Conservation (phyloP, 768 basidiomycete species). For the Podaxis mareebaensis region DNA sequence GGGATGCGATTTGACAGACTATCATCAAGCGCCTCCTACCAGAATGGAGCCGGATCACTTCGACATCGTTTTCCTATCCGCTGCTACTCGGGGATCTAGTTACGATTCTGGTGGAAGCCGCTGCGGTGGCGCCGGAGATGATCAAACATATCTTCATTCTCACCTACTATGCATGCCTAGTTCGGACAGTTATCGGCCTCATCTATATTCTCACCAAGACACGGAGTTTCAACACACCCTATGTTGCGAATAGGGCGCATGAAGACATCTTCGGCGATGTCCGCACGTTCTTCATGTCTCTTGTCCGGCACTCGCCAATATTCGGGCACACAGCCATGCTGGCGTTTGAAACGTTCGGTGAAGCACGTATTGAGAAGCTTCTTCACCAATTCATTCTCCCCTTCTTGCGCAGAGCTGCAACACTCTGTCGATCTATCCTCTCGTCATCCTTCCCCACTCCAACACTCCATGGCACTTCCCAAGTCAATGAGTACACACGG, state of each 20-base stretch:
- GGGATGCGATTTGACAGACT: constrained; percentile 76
- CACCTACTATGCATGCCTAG: constrained; percentile 88
- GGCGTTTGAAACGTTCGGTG: constrained; percentile 79
- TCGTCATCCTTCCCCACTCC: constrained; percentile 63
- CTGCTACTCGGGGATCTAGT: constrained; percentile 89
- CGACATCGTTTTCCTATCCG: constrained; percentile 82
- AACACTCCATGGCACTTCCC: constrained; percentile 31
- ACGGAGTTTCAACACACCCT: constrained; percentile 51
- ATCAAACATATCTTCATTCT: constrained; percentile 86
- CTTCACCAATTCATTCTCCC: constrained; percentile 88
- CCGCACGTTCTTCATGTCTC: constrained; percentile 88
- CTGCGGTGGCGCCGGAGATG: constrained; percentile 87
- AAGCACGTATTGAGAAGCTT: constrained; percentile 81
- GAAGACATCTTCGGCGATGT: constrained; percentile 81
- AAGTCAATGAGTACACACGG: constrained; percentile 74
- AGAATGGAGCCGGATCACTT: constrained; percentile 87
- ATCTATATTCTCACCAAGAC: constrained; percentile 81
- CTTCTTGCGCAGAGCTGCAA: constrained; percentile 85
- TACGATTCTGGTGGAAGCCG: constrained; percentile 85
- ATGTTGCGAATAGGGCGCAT: constrained; percentile 49
- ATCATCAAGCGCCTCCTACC: constrained; percentile 89
- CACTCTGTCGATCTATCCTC: constrained; percentile 77
- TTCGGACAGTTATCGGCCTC: constrained; percentile 82
- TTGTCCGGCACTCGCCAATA: constrained; percentile 84
- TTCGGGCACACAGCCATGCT: constrained; percentile 84